These are phyloP conservation scores for Aphanoascus verrucosus DNA, from an alignment of 2,329 filamentous ascomycete species.

Conservation along the genomic window DNA sequence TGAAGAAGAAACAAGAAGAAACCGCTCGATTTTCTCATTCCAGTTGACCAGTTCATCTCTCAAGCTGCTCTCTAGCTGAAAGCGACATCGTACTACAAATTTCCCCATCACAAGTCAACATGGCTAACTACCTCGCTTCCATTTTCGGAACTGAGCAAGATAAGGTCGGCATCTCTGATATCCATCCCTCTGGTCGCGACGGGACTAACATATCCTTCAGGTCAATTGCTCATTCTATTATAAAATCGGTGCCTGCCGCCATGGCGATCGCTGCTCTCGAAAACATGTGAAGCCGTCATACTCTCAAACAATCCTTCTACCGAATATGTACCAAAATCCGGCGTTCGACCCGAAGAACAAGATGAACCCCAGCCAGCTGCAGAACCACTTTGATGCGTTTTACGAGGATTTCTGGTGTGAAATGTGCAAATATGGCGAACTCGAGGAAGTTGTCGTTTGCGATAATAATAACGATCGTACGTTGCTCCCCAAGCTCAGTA, in stretches of 20 bases:
- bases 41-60: not conserved
- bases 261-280: slow-evolving; percentile 93
- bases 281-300: slow-evolving; percentile 99
- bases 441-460: slow-evolving; percentile 96
- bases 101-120: slow-evolving; percentile 31
- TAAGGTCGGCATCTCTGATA: slow-evolving; percentile 43
- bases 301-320: slow-evolving; percentile 92
- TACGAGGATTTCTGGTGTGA: slow-evolving; percentile 99
- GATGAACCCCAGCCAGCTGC: slow-evolving; percentile 91
- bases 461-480: slow-evolving; percentile 97
- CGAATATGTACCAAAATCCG: slow-evolving; percentile 98
- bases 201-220: slow-evolving; percentile 19
- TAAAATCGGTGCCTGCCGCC: slow-evolving; percentile 98
- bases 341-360: slow-evolving; percentile 93
- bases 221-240: slow-evolving; percentile 99
- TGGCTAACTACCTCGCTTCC: slow-evolving; percentile 97
- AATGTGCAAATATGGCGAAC: slow-evolving; percentile 96
- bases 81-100: not conserved
- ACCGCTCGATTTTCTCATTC: not conserved
- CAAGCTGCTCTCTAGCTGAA: not conserved
- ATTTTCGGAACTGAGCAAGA: slow-evolving; percentile 99
- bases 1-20: not conserved
- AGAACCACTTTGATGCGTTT: slow-evolving; percentile 99
- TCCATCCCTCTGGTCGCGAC: not conserved
- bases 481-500: slow-evolving; percentile 27